A percentile compares a stretch with the other conserved stretches of the same genome.
Conservation (phyloP, 495 filamentous ascomycete species). For the Aspergillus bridgeri region DNA sequence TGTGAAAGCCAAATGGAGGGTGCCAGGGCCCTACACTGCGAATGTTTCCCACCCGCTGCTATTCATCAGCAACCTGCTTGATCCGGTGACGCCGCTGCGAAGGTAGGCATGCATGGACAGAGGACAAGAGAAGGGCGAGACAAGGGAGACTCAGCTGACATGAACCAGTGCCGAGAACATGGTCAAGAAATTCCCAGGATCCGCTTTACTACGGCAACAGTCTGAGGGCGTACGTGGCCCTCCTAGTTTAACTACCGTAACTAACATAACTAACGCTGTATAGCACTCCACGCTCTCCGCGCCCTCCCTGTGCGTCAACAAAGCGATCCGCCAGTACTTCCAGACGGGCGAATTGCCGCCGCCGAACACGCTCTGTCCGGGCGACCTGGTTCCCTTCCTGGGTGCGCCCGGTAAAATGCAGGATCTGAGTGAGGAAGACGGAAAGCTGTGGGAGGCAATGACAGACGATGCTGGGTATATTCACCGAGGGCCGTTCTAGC, state of each 20-base stretch:
- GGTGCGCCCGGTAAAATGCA: conserved; percentile 11
- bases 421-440: conserved; percentile 14
- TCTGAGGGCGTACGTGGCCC: conserved; percentile 51
- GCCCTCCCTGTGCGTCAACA: conserved; percentile 46
- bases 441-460: conserved; percentile 20
- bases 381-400: conserved; percentile 33
- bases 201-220: conserved; percentile 47
- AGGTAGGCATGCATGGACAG: no score
- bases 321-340: conserved; percentile 44
- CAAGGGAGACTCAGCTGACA: conserved; percentile 10
- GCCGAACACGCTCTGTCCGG: conserved; percentile 38
- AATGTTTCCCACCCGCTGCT: conserved; percentile 55
- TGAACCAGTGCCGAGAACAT: conserved; percentile 45
- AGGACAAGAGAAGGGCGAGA: no score
- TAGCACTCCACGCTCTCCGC: conserved; percentile 47
- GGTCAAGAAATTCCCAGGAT: conserved; percentile 48
- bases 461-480: conserved; percentile 17
- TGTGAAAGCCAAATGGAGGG: conserved; percentile 55
- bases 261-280: not conserved
- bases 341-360: conserved; percentile 43
- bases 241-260: not conserved
- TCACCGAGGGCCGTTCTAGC: not conserved
- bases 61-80: conserved; percentile 55
- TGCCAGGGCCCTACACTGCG: conserved; percentile 33
- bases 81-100: conserved; percentile 57